Percentiles rank a stretch among this genome's conserved stretches.
These are phyloP conservation scores for Myxozyma melibiosi DNA, from an alignment of 805 yeast genomes.

Conservation along the genomic window DNA sequence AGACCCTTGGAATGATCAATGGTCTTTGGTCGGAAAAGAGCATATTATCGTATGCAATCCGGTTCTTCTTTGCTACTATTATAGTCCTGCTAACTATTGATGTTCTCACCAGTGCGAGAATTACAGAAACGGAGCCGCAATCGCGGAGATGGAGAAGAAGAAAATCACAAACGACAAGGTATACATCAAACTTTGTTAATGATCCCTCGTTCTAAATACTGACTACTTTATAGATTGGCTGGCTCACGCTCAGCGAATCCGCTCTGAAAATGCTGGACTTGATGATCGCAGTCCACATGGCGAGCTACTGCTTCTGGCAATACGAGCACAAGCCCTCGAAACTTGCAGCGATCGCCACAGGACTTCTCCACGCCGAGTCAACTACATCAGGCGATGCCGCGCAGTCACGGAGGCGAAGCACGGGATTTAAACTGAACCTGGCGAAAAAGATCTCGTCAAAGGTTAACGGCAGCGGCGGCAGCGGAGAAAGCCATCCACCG, in stretches of 20 bases:
- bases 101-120: slow-evolving; percentile 10
- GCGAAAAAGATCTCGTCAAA: not conserved
- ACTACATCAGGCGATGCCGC: not conserved
- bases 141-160: slow-evolving; percentile 18
- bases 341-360: slow-evolving; percentile 24
- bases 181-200: not conserved
- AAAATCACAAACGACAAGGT: slow-evolving; percentile 13
- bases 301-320: slow-evolving; percentile 24
- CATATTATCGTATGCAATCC: slow-evolving; percentile 3
- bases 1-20: slow-evolving; percentile 27
- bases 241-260: slow-evolving; percentile 14
- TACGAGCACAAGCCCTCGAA: slow-evolving; percentile 18
- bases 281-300: slow-evolving; percentile 26
- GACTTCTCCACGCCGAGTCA: slow-evolving; percentile 7
- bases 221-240: slow-evolving; percentile 15
- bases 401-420: not conserved
- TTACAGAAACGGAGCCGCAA: not conserved
- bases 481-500: not conserved
- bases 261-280: slow-evolving; percentile 31
- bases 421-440: slow-evolving; percentile 3
- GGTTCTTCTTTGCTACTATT: not conserved
- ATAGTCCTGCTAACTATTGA: not conserved
- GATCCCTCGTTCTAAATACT: not conserved
- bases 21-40: slow-evolving; percentile 24
- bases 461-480: not conserved